Conservation (phyloP, 1,284 basidiomycete genomes). For the Jaminaea rosea region DNA sequence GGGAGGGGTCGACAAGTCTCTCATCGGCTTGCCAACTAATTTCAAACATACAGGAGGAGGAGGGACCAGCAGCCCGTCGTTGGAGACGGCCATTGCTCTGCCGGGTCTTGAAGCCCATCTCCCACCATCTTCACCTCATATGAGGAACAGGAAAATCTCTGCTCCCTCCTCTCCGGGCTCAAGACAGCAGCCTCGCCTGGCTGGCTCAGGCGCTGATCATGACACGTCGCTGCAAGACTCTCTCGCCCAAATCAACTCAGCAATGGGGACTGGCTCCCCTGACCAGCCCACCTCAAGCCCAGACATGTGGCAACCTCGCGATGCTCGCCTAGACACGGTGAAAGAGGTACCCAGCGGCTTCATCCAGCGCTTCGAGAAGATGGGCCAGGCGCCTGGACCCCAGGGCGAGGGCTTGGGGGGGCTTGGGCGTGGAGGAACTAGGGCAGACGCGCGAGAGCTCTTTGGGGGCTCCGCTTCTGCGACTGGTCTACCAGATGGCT, state of each 20-base stretch:
- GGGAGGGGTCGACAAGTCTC: background rate
- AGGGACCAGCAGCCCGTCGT: background rate
- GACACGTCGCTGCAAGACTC: background rate
- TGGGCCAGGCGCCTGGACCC: background rate
- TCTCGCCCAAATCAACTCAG: background rate
- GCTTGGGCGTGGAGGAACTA: no score
- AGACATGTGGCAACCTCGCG: background rate
- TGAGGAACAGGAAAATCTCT: no score
- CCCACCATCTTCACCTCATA: no score
- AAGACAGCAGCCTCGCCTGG: no score
- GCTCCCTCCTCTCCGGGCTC: background rate
- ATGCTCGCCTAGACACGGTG: background rate
- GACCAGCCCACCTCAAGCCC: no score
- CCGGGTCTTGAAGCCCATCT: background rate
- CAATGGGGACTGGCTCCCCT: background rate
- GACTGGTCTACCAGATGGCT: no score
- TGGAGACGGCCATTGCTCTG: background rate
- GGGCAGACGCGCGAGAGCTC: background rate
- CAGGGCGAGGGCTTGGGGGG: no score
- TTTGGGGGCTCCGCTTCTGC: no score
- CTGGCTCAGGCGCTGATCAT: no score
- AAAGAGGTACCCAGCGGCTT: background rate
- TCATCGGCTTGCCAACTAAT: background rate
- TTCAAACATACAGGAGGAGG: background rate
- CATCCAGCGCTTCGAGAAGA: background rate